phyloP scores from a whole-genome alignment of 108 stramenopile genomes.

The Mayamaea pseudoterrestris region DNA sequence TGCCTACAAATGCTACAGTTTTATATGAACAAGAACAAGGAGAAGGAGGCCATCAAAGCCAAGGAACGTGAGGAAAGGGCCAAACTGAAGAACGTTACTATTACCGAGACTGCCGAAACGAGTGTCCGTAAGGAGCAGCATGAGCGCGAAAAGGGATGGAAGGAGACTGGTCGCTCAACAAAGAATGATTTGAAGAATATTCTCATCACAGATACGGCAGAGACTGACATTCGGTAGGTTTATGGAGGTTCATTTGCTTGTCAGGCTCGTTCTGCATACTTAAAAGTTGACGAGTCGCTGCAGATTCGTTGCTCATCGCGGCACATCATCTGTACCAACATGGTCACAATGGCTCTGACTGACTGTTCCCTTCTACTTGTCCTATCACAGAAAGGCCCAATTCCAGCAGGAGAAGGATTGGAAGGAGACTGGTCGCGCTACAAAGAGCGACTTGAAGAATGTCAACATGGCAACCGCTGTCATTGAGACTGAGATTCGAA shows the following conservation, averaged over 20 bases:
- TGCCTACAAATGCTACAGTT: too few relatives aligned
- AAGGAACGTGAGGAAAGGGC: slow-evolving; percentile 8
- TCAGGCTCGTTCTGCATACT: too few relatives aligned
- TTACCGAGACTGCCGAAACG: slow-evolving; percentile 7
- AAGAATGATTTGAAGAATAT: slow-evolving; percentile 17
- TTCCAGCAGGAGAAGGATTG: slow-evolving; percentile 12
- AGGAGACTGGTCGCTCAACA: slow-evolving; percentile 11
- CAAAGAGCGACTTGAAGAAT: slow-evolving; percentile 10
- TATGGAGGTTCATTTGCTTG: too few relatives aligned
- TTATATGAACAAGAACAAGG: slow-evolving; percentile 11
- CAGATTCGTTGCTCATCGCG: too few relatives aligned
- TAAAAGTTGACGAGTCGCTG: too few relatives aligned
- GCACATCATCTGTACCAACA: too few relatives aligned
- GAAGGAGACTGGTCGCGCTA: slow-evolving; percentile 9
- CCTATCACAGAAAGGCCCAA: too few relatives aligned
- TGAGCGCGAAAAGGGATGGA: slow-evolving; percentile 5
- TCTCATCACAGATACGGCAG: slow-evolving; percentile 29
- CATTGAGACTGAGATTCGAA: slow-evolving; percentile 10
- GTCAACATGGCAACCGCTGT: slow-evolving; percentile 18
- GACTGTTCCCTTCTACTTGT: too few relatives aligned
- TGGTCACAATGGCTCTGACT: too few relatives aligned
- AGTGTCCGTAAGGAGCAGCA: background rate
- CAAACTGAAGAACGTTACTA: slow-evolving; percentile 4
- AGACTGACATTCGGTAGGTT: slow-evolving; percentile 19
- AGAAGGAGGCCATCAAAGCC: slow-evolving; percentile 8